Percentiles rank a stretch among this genome's conserved stretches.
These are phyloP conservation scores for Paraglomus occultum DNA, from an alignment of 192 early-diverging fungal species.

Conservation along the genomic window DNA sequence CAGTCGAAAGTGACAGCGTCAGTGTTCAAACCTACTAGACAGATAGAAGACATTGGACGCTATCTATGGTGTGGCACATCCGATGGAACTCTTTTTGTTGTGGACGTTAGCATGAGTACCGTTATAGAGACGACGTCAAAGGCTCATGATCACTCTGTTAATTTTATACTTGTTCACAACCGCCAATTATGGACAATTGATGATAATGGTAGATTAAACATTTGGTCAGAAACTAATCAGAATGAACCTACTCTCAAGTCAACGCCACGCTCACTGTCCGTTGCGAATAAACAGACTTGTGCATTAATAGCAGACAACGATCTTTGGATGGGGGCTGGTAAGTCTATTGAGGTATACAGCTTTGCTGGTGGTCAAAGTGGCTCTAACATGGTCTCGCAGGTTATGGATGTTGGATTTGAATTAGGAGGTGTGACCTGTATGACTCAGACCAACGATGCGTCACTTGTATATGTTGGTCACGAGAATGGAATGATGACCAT, in stretches of 20 bases:
- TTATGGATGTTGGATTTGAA: constrained; percentile 45
- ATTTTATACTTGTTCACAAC: constrained; percentile 55
- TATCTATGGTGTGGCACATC: constrained; percentile 65
- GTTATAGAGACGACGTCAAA: constrained; percentile 40
- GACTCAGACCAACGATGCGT: constrained; percentile 46
- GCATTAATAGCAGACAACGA: constrained; percentile 49
- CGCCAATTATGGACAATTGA: constrained; percentile 68
- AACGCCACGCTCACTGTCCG: constrained; percentile 42
- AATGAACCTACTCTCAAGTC: constrained; percentile 37
- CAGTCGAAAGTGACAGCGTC: constrained; percentile 52
- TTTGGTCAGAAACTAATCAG: constrained; percentile 47
- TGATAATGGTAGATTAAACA: constrained; percentile 57
- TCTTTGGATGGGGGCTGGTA: constrained; percentile 64
- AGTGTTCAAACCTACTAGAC: constrained; percentile 54
- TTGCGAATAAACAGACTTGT: constrained; percentile 44
- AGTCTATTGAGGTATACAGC: constrained; percentile 55
- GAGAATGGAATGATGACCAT: constrained; percentile 78
- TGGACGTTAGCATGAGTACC: constrained; percentile 46
- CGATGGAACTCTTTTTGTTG: constrained; percentile 58
- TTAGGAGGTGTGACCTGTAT: constrained; percentile 60
- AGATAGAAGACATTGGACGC: constrained; percentile 52
- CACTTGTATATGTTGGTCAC: constrained; percentile 65
- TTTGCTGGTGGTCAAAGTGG: constrained; percentile 38
- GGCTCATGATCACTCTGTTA: constrained; percentile 48
- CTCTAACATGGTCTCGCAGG: constrained; percentile 25